Conservation (phyloP, 176 grass and related monocot species). For the Zoysia pacifica region DNA sequence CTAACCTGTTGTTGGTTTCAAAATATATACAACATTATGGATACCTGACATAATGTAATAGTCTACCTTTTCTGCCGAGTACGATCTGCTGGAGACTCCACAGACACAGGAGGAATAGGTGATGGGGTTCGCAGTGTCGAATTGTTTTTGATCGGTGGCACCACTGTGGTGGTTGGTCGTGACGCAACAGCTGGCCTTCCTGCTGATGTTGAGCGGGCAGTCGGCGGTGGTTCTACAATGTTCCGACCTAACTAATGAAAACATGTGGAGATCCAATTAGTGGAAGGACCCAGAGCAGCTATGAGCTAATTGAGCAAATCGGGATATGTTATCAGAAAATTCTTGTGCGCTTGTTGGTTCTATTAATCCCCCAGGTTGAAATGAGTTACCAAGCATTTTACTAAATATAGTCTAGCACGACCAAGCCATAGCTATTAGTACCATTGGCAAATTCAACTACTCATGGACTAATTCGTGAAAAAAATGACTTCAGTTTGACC, state of each 20-base stretch:
- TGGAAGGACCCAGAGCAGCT: conserved; percentile 19
- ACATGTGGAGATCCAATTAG: conserved; percentile 59
- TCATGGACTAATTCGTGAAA: no score
- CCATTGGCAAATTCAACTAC: no score
- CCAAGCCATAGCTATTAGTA: no score
- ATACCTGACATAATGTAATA: conserved; percentile 2
- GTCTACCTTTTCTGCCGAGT: conserved; percentile 61
- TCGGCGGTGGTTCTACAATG: conserved; percentile 73
- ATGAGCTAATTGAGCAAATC: conserved; percentile 28
- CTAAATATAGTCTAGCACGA: neutral
- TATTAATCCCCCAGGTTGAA: neutral
- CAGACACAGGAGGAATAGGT: conserved; percentile 65
- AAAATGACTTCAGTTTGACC: conserved; percentile 39
- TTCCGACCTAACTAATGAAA: conserved; percentile 98
- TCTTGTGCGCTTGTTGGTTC: neutral
- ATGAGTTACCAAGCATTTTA: conserved; percentile 10
- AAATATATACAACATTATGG: conserved; percentile 1
- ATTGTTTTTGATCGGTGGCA: conserved; percentile 82
- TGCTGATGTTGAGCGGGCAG: conserved; percentile 72
- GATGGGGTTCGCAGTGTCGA: conserved; percentile 52
- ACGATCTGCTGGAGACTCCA: conserved; percentile 63
- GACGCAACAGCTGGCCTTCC: conserved; percentile 63
- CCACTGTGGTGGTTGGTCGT: conserved; percentile 64
- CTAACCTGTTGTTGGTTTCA: conserved; percentile 25
- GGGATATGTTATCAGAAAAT: conserved; percentile 1